Base-by-base conservation (phyloP, 768 basidiomycete genomes). In the Trametes sanguinea region DNA sequence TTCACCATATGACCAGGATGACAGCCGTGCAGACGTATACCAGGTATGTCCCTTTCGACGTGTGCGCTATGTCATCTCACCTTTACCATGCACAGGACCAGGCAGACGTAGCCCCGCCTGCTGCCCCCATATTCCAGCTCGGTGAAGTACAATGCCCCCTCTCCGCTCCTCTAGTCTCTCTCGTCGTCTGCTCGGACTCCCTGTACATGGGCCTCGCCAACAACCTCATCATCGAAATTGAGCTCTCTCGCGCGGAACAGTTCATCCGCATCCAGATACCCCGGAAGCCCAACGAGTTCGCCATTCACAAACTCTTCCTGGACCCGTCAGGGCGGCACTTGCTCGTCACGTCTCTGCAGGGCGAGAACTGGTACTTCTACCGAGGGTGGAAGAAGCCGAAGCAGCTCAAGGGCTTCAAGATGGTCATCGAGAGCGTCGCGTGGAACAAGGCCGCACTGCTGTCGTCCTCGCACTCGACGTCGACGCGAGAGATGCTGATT, bases 251-350 rank as follows among this genome's bases (percentile, higher is more conserved):
- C 55, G 85, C 94, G 0, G 93, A 95, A 69, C 91, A 94, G 69
- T 87, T 98, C 50, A 76, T 90, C 65, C 90, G 89, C 69, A 82
- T 98, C 11, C 87, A 81, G 48, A 87, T 92, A 61, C 86, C 86
- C 3, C 82, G 86, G 61, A 92, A 91, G 72, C 81, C 84, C 1
- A 76, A 80, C n/a, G 90, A 94, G 62, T 83, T 92, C 79, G 79
- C 82, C 7, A 85, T 98, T 50, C 77, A 89, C 78, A 89, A 89
- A 70, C 75, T 98, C 54, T 98, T 95, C 76, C 84, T 92, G 72
- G 95, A 98, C 73, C 95, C 95, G 13, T 90, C 94, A 0, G 95
- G 95, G 4, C 82, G 91, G 37, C 97, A 98, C 76, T 83, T 96
- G 52, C 75, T 98, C 44, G 81, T 96, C 55, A 92, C 93, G 0